Evolutionary conservation across 2,329 filamentous ascomycete species (phyloP).

Genomic region (Colletotrichum lupini): DNA sequence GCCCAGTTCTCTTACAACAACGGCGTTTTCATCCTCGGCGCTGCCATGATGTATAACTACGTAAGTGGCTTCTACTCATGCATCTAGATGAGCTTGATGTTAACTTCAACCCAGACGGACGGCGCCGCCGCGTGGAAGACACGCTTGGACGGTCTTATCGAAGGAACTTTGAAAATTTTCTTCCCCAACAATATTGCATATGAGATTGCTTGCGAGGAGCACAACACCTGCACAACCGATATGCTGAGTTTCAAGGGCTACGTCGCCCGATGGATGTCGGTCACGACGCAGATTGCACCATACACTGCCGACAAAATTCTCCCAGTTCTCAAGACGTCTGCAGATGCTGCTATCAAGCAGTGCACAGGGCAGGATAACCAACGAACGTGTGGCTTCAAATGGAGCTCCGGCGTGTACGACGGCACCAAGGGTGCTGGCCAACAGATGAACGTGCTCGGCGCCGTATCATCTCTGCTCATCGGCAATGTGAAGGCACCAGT

Average conservation of each 20-base stretch:
- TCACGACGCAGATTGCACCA: constrained; percentile 65
- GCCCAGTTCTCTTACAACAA: constrained; percentile 72
- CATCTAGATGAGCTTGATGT: neutral
- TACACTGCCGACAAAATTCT: constrained; percentile 61
- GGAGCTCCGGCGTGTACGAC: constrained; percentile 63
- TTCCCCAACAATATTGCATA: constrained; percentile 67
- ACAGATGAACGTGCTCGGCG: constrained; percentile 68
- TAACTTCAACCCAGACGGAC: constrained; percentile 51
- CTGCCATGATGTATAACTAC: constrained; percentile 73
- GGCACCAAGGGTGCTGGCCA: constrained; percentile 68
- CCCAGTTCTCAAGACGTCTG: constrained; percentile 62
- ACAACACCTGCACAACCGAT: constrained; percentile 68
- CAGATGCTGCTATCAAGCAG: constrained; percentile 63
- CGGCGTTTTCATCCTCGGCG: constrained; percentile 67
- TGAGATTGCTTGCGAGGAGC: constrained; percentile 70
- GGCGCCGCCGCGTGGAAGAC: constrained; percentile 62
- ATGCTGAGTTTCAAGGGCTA: constrained; percentile 74
- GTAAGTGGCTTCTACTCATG: constrained; percentile 45
- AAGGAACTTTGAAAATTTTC: constrained; percentile 56
- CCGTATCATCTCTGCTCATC: constrained; percentile 65
- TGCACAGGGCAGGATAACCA: constrained; percentile 63
- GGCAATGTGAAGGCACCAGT: constrained; percentile 52
- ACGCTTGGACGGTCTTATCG: constrained; percentile 54
- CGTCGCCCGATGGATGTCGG: constrained; percentile 66
- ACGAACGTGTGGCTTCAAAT: constrained; percentile 65